These are phyloP conservation scores for Scenedesmus sp. DNA, from an alignment of 163 green algal species.

Conservation along the genomic window DNA sequence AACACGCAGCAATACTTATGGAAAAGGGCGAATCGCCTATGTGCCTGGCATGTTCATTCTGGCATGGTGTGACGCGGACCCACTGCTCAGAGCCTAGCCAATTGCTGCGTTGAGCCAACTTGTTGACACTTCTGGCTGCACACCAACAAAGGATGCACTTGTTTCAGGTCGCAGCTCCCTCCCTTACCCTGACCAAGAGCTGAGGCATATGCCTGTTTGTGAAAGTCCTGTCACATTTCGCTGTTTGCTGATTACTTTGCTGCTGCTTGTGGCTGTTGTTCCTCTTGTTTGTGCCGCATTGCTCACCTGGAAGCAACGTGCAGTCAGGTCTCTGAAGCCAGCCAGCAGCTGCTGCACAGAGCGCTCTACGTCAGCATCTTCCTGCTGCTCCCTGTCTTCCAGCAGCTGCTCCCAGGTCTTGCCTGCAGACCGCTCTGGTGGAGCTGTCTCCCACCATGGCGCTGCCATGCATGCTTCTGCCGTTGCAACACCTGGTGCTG, in stretches of 20 bases:
- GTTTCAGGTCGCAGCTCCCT: too few species aligned
- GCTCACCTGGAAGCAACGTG: slow-evolving; percentile 11
- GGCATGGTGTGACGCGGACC: neutral
- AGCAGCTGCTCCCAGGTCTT: slow-evolving; percentile 50
- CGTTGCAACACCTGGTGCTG: neutral
- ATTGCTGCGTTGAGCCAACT: too few species aligned
- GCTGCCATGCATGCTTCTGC: neutral
- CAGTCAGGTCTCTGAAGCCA: neutral
- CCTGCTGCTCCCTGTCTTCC: slow-evolving; percentile 23
- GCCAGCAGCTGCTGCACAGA: slow-evolving; percentile 29
- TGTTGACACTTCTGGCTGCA: too few species aligned
- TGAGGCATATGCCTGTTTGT: too few species aligned
- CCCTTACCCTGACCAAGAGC: too few species aligned
- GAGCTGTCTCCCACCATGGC: slow-evolving; percentile 29
- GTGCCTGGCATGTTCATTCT: neutral
- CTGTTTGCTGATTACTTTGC: neutral
- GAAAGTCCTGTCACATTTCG: too few species aligned
- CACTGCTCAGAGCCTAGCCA: too few species aligned
- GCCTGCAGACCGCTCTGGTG: slow-evolving; percentile 32
- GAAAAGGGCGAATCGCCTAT: too few species aligned
- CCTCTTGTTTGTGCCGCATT: neutral
- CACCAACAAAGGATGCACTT: too few species aligned
- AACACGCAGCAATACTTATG: neutral
- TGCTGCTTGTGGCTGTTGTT: neutral
- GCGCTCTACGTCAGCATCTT: slow-evolving; percentile 28